Evolutionary conservation across 2,329 filamentous ascomycete genomes (phyloP).

Genomic region (Claviceps humidiphila): DNA sequence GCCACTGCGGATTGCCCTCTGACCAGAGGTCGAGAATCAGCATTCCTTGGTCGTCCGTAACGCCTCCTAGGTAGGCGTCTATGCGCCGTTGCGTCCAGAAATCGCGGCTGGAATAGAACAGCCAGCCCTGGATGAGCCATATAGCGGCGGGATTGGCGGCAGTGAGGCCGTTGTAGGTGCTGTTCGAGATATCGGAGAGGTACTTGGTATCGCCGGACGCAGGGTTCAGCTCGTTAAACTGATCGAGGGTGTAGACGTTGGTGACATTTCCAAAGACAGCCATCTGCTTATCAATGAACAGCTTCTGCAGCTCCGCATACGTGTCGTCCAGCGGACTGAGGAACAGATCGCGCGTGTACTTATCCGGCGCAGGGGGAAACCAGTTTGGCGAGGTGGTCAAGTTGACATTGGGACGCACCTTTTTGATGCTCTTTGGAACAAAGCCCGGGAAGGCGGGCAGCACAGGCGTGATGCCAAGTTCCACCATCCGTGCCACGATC

Average conservation of each 20-base stretch:
- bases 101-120: slow-evolving; percentile 30
- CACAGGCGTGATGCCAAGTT: slow-evolving; percentile 38
- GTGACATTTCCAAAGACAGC: slow-evolving; percentile 33
- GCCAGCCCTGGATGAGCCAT: slow-evolving; percentile 39
- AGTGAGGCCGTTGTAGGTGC: slow-evolving; percentile 34
- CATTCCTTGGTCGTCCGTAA: slow-evolving; percentile 30
- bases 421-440: slow-evolving; percentile 28
- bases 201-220: slow-evolving; percentile 30
- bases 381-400: slow-evolving; percentile 30
- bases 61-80: slow-evolving; percentile 34
- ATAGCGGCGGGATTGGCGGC: slow-evolving; percentile 31
- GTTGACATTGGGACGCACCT: slow-evolving; percentile 27
- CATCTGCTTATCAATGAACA: slow-evolving; percentile 32
- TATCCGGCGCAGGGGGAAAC: slow-evolving; percentile 14
- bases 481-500: slow-evolving; percentile 35
- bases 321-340: slow-evolving; percentile 31
- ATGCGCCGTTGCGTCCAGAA: slow-evolving; percentile 33
- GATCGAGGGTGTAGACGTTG: slow-evolving; percentile 36
- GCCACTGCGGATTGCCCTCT: slow-evolving; percentile 36
- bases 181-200: slow-evolving; percentile 16
- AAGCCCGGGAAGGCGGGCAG: slow-evolving; percentile 38
- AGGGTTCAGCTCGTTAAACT: slow-evolving; percentile 39
- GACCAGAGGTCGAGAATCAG: slow-evolving; percentile 37
- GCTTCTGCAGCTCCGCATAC: slow-evolving; percentile 29
- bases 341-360: slow-evolving; percentile 33